Evolutionary conservation across 23 red algal species (phyloP).

Genomic region (Pyropia haitanensis): DNA sequence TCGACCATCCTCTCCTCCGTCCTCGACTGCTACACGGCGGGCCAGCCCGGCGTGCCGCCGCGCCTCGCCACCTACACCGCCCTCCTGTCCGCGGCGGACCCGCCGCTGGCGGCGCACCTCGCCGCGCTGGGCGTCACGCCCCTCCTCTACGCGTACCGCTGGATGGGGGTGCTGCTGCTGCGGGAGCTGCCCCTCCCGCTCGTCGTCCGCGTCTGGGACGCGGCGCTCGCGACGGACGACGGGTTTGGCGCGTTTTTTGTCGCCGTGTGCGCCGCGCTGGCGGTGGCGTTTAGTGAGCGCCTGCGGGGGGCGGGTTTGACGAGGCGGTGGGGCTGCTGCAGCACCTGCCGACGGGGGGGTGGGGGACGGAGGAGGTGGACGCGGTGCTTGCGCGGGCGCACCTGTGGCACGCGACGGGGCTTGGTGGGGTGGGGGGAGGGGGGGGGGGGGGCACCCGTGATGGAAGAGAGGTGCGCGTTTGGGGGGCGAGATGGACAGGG

Average conservation of each 20-base stretch:
- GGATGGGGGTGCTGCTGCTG: slow-evolving; percentile 95
- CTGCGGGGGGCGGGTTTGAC: slow-evolving; percentile 74
- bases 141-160: slow-evolving; percentile 94
- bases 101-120: slow-evolving; percentile 51
- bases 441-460: too few relatives aligned
- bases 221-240: slow-evolving; percentile 75
- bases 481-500: too few relatives aligned
- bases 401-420: slow-evolving; percentile 29
- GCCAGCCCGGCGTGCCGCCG: slow-evolving; percentile 89
- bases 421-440: too few relatives aligned
- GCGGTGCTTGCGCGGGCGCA: slow-evolving; percentile 77
- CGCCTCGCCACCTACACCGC: slow-evolving; percentile 59
- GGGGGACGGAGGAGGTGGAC: slow-evolving; percentile 67
- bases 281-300: slow-evolving; percentile 62
- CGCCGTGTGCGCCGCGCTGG: slow-evolving; percentile 84
- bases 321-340: slow-evolving; percentile 93
- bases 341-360: slow-evolving; percentile 78
- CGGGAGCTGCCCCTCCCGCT: slow-evolving; percentile 90
- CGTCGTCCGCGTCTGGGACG: slow-evolving; percentile 86
- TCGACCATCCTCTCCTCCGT: slow-evolving; percentile 72
- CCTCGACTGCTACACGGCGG: slow-evolving; percentile 91
- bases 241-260: slow-evolving; percentile 91
- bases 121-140: slow-evolving; percentile 59
- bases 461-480: too few relatives aligned
- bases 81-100: slow-evolving; percentile 56